Percentiles rank a stretch among this genome's conserved stretches.
phyloP scores from a whole-genome alignment of 768 basidiomycete species.

The Tubosaeta brunneosetosa region DNA sequence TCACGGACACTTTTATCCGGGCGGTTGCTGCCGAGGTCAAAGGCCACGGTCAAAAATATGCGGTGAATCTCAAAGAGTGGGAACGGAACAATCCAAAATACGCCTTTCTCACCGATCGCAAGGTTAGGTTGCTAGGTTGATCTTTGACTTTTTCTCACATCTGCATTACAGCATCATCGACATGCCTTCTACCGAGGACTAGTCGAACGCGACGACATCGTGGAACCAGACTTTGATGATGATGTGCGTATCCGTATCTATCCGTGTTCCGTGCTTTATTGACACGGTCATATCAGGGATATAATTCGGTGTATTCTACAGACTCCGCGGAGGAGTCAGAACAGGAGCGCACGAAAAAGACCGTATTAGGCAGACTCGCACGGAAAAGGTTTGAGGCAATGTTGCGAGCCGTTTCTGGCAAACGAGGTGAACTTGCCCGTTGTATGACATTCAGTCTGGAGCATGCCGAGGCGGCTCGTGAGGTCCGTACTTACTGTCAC shows the following conservation, averaged over 20 bases:
- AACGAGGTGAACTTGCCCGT: constrained; percentile 84
- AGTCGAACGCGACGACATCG: constrained; percentile 48
- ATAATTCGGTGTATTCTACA: constrained; percentile 84
- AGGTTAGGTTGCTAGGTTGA: constrained; percentile 37
- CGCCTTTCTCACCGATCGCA: constrained; percentile 60
- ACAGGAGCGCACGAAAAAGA: constrained; percentile 75
- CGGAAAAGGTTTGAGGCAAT: constrained; percentile 85
- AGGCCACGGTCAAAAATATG: constrained; percentile 75
- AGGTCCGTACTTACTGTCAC: constrained; percentile 45
- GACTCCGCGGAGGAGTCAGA: constrained; percentile 96
- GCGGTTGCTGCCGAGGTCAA: constrained; percentile 84
- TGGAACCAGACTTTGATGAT: constrained; percentile 75
- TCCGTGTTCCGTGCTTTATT: background rate
- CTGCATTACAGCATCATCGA: constrained; percentile 53
- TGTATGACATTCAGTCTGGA: constrained; percentile 98
- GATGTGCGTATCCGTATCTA: constrained; percentile 45
- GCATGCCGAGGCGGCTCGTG: constrained; percentile 92
- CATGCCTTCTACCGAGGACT: constrained; percentile 69
- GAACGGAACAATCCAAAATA: constrained; percentile 83
- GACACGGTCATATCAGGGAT: constrained; percentile 49
- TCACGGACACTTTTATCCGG: constrained; percentile 81
- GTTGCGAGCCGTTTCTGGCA: constrained; percentile 81
- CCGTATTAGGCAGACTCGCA: constrained; percentile 70
- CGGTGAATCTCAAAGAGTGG: constrained; percentile 64
- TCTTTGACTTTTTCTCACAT: constrained; percentile 3